phyloP scores from a whole-genome alignment of 2,329 filamentous ascomycete species.

The Ilyonectria destructans region DNA sequence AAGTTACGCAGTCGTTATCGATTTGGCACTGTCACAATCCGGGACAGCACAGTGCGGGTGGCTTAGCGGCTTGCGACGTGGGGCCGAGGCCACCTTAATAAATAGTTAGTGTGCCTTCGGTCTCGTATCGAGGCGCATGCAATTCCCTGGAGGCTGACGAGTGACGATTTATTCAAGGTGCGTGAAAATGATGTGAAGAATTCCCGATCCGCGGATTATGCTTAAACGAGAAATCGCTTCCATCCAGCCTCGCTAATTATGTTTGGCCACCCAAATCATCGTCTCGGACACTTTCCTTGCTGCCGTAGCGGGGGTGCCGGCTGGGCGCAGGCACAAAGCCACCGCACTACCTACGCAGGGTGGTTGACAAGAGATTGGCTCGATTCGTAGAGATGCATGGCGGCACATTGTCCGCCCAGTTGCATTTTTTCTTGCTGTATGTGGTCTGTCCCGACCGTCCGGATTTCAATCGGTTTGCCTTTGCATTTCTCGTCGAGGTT shows the following conservation, averaged over 20 bases:
- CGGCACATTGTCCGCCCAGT: constrained; percentile 4
- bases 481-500: background rate
- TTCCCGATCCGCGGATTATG: too few species aligned
- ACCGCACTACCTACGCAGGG: background rate
- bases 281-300: background rate
- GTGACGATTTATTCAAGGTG: background rate
- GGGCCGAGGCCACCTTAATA: background rate
- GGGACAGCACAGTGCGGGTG: constrained; percentile 21
- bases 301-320: background rate
- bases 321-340: constrained; percentile 3
- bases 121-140: background rate
- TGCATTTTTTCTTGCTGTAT: background rate
- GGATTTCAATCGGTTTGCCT: background rate
- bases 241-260: too few species aligned
- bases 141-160: background rate
- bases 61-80: constrained; percentile 7
- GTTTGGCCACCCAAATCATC: too few species aligned
- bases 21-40: constrained; percentile 12
- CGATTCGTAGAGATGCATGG: constrained; percentile 18
- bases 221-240: too few species aligned
- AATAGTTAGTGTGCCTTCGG: background rate
- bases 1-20: background rate
- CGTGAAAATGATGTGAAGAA: background rate
- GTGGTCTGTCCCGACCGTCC: background rate
- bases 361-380: constrained; percentile 15